Base-by-base conservation (phyloP, 805 yeast species). In the Ogataea thermomethanolica region DNA sequence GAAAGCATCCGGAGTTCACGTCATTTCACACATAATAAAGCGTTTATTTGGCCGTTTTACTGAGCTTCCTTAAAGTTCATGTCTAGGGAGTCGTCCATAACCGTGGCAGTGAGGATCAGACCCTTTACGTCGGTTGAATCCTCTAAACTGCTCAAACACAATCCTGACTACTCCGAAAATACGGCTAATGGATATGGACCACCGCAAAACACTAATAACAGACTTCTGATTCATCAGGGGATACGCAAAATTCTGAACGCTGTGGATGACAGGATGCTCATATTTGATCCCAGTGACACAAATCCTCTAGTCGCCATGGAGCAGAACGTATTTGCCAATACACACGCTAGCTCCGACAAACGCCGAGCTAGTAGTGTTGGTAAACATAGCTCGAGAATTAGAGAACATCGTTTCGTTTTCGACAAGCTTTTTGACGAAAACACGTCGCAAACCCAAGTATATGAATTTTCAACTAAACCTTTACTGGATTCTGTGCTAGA, bases 221-320 rank as follows among this genome's bases (percentile, higher is more conserved):
- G 45, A 23, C 44, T 48, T 17, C 39, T 42, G 7, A 41, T 34
- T 15, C 48, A 35, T 12, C 41, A 64, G 30, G 82, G 85, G 0
- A 66, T 86, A 20, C 67, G 93, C 41, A 82, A 81, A 50, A 74
- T 87, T 24, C 73, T 89, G 17, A 78, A 82, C 43, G 89, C 85
- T 21, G 90, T 85, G 2, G 95, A 87, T 64, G 93, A 85, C 51
- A 69, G 78, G 44, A 86, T 87, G 95, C 69, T 88, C 40, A 78
- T 88, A 7, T 88, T 88, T 59, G 96, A 88, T 62, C 96, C 96
- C 0, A 78, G 84, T 2, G 86, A 81, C 33, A 69, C 76, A 13
- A 83, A 78, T 48, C 89, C 91, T 0, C 51, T 77, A 41, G 64
- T 65, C 12, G 59, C 59, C 33, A 70, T 76, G 76, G 81, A 76